phyloP scores from a whole-genome alignment of 1,139 yeast species.

The Hansenula anomala region DNA sequence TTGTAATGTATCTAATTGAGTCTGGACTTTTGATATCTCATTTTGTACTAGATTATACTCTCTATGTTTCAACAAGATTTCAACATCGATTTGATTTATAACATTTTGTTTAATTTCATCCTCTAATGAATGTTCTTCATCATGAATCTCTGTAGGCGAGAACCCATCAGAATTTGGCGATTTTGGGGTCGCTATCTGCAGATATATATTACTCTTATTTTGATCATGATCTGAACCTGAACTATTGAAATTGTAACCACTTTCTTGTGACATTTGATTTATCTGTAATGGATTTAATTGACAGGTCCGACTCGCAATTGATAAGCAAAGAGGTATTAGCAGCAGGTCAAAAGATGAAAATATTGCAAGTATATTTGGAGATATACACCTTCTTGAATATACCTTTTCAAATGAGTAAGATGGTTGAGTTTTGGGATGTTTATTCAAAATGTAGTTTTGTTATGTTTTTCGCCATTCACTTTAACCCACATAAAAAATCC shows the following conservation, averaged over 20 bases:
- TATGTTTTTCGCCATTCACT: too few relatives aligned
- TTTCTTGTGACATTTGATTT: background rate
- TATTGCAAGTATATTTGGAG: too few relatives aligned
- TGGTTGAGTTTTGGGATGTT: too few relatives aligned
- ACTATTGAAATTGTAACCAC: background rate
- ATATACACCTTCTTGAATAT: too few relatives aligned
- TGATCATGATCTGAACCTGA: conserved; percentile 7
- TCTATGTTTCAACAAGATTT: conserved; percentile 64
- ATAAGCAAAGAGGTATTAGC: too few relatives aligned
- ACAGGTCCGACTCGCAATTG: too few relatives aligned
- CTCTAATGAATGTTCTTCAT: conserved; percentile 6
- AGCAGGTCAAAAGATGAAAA: too few relatives aligned
- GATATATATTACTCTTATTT: conserved; percentile 13
- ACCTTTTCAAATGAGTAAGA: too few relatives aligned
- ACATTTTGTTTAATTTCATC: conserved; percentile 25
- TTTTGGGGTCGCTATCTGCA: conserved; percentile 36
- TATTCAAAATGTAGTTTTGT: too few relatives aligned
- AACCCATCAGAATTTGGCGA: conserved; percentile 31
- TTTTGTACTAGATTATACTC: conserved; percentile 55
- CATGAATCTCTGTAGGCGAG: conserved; percentile 12
- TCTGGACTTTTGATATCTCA: conserved; percentile 62
- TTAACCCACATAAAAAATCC: too few relatives aligned
- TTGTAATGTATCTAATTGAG: conserved; percentile 50
- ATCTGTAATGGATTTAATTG: too few relatives aligned
- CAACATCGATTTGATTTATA: conserved; percentile 51